Base-by-base conservation (phyloP, 345 rosid genomes). In the Balakata baccata region DNA sequence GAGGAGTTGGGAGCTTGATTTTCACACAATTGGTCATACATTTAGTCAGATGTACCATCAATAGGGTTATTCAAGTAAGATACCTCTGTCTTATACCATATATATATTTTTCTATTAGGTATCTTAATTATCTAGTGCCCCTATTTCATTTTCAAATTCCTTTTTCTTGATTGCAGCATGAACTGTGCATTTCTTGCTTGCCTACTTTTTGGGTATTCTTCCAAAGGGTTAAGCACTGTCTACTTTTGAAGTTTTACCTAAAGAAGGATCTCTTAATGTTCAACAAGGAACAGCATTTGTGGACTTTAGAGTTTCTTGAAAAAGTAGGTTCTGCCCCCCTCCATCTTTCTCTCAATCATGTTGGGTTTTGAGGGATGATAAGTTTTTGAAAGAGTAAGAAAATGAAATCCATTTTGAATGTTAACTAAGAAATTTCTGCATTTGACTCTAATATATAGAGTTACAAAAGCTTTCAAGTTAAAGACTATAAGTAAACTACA, bases 181-280 rank as follows among this genome's bases (percentile, higher is more conserved):
- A 94, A 86, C 98, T 57, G 96, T 97, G n/a, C 98, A 94, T 86
- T 90, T 92, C 94, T 82, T 92, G 79, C 83, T 94, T 51, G 96
- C 98, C 17, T 94, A 92, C 80, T 78, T 94, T 82, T 80, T 89
- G 3, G 98, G 96, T 5, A 84, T 92, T 71, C 96, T 92, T 38
- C 98, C 97, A 0, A 88, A 82, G 47, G 91, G 90, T 68, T 94
- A 88, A 68, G 85, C 95, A 0, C 81, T 92, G 41, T 73, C 98
- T 43, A 89, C 97, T 71, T 80, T 89, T 66, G 95, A 90, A 61
- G 95, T 95, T 81, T 82, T 94, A 56, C 81, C 82, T 84, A 89
- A 92, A 79, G 93, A 91, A 86, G 97, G 98, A 60, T 90, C 97
- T 58, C 89, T 92, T 63, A 94, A 92, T 78, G 84, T 92, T 79